phyloP scores from a whole-genome alignment of 257 asterid genomes.

The Fraxinus americana region DNA sequence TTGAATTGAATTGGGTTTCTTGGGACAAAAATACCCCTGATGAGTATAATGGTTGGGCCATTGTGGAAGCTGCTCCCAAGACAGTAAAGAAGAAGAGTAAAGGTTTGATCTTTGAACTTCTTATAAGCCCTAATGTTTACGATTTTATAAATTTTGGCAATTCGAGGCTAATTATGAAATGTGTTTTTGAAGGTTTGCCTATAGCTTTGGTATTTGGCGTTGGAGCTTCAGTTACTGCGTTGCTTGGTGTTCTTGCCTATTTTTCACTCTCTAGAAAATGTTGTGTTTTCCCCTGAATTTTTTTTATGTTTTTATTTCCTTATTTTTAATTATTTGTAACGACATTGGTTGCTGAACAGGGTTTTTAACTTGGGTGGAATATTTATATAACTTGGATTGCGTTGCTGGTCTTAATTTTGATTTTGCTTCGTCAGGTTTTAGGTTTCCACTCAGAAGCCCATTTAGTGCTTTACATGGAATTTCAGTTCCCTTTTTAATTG shows the following conservation, averaged over 20 bases:
- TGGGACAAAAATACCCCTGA: slow-evolving; percentile 39
- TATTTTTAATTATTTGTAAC: not conserved
- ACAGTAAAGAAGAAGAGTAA: slow-evolving; percentile 38
- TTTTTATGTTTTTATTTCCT: too few relatives aligned
- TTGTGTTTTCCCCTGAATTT: slow-evolving; percentile 13
- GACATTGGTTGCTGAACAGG: not conserved
- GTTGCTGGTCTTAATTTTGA: not conserved
- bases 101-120: slow-evolving; percentile 22
- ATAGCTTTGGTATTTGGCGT: slow-evolving; percentile 52
- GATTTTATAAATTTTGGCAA: not conserved
- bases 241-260: slow-evolving; percentile 62
- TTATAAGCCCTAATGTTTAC: not conserved
- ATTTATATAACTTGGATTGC: slow-evolving; percentile 8
- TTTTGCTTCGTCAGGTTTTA: slow-evolving; percentile 47
- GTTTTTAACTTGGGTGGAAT: slow-evolving; percentile 6
- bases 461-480: slow-evolving; percentile 34
- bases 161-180: slow-evolving; percentile 23
- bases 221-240: slow-evolving; percentile 63
- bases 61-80: slow-evolving; percentile 43
- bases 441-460: slow-evolving; percentile 38
- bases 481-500: slow-evolving; percentile 30
- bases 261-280: slow-evolving; percentile 57
- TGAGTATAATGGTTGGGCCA: slow-evolving; percentile 86
- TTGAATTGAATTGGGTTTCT: slow-evolving; percentile 53
- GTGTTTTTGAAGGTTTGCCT: slow-evolving; percentile 45